phyloP scores from a whole-genome alignment of 129 eudicot species.

The Erigeron canadensis region DNA sequence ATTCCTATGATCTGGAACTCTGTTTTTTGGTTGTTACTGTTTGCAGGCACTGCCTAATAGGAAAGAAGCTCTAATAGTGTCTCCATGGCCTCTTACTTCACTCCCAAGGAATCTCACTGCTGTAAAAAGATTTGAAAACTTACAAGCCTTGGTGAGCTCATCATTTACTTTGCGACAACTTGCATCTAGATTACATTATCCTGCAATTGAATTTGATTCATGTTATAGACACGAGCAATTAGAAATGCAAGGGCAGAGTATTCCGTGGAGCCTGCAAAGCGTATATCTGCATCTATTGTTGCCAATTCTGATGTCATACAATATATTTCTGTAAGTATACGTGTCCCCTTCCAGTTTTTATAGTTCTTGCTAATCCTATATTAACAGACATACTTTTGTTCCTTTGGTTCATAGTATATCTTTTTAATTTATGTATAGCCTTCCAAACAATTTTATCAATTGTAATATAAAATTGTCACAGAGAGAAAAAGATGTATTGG shows the following conservation, averaged over 20 bases:
- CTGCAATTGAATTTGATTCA: conserved; percentile 7
- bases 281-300: conserved; percentile 90
- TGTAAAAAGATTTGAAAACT: conserved; percentile 81
- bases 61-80: conserved; percentile 77
- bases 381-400: not conserved
- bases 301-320: conserved; percentile 77
- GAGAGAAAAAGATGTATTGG: conserved; percentile 92
- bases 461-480: conserved; percentile 24
- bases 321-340: conserved; percentile 74
- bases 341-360: not conserved
- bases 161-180: conserved; percentile 3
- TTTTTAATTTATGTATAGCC: not conserved
- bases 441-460: not conserved
- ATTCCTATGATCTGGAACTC: not conserved
- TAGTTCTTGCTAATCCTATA: not conserved
- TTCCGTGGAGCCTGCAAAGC: conserved; percentile 95
- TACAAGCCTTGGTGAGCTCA: conserved; percentile 78
- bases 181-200: conserved; percentile 9
- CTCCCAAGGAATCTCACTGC: conserved; percentile 74
- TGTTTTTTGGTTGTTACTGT: conserved; percentile 4
- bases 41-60: conserved; percentile 77
- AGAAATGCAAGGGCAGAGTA: conserved; percentile 96
- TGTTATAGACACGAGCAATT: conserved; percentile 77
- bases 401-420: not conserved
- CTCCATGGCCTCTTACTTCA: conserved; percentile 84